Base-by-base conservation (phyloP, 108 stramenopile species). In the Pseudonitzschia pungens region DNA sequence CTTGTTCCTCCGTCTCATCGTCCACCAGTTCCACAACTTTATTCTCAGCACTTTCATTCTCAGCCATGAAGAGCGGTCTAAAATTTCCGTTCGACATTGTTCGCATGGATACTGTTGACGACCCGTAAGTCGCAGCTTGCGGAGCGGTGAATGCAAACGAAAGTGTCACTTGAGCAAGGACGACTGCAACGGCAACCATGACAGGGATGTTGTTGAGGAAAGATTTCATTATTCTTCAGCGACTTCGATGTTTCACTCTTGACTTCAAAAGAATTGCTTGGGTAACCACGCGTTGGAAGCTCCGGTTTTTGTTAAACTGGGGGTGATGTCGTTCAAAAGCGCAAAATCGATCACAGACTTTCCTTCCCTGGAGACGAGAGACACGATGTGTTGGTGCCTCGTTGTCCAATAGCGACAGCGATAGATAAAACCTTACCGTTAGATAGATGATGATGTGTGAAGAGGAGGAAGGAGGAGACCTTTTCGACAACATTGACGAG, bases 1-100 rank as follows among this genome's bases (percentile, higher is more conserved):
- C 36, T 20, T n/a, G n/a, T n/a, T 43, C 75, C 26, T 59, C 53
- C 33, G 57, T 24, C 10, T 20, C 43, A 26, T 74, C 69, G 40
- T 77, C 70, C 4, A 50, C 71, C 21, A 84, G 63, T 56, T 84
- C 84, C 28, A 84, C 77, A n/a, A 84, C 84, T 41, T 73, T 74
- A 43, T 80, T 80, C 22, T 77, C 76, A 31, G 24, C 22, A 5
- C 3, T n/a, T 16, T 71, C 67, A 5, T 21, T 56, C 9, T 70
- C 54, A 48, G 69, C 53, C 69, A 57, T 67, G 44, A 0, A 48
- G 14, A 67, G 26, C 16, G 66, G 60, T 31, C 22, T 62, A 15
- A 12, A 40, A 40, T 48, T 48, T 2, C 18, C 45, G 18, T 33
- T 62, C 14, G 60, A 31, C 33, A 29, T 5, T 0, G 27, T 62